Conservation (phyloP, 306 rosid species). For the Fragaria iinumae region DNA sequence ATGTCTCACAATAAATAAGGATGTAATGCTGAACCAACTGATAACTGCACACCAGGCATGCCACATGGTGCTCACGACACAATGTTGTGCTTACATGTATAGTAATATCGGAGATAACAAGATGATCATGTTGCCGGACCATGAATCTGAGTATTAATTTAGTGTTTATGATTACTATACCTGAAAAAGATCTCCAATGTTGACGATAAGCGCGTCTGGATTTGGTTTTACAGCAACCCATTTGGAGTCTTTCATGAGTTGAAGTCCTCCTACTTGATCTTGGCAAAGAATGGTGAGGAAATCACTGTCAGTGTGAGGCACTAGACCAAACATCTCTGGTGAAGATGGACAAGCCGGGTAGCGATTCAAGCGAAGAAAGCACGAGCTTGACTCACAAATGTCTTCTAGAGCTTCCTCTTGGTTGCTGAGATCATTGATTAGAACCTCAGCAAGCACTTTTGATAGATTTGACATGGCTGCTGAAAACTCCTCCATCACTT, state of each 20-base stretch:
- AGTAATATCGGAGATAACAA: constrained; percentile 2
- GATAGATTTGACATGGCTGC: constrained; percentile 70
- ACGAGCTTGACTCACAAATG: constrained; percentile 65
- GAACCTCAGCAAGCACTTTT: constrained; percentile 60
- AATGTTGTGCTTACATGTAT: neutral
- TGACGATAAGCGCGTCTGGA: constrained; percentile 76
- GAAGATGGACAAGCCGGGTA: constrained; percentile 70
- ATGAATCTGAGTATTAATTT: neutral
- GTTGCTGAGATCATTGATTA: constrained; percentile 61
- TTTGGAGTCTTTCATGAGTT: constrained; percentile 83
- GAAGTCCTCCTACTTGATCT: constrained; percentile 89
- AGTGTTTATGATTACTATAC: constrained; percentile 29
- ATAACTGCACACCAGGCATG: constrained; percentile 2
- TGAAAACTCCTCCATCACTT: constrained; percentile 69
- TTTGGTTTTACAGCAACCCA: constrained; percentile 91
- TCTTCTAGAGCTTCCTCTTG: constrained; percentile 45
- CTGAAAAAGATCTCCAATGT: constrained; percentile 95
- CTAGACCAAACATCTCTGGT: constrained; percentile 58
- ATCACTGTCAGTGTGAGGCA: constrained; percentile 94
- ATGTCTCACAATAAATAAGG: constrained; percentile 1
- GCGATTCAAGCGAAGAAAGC: constrained; percentile 82
- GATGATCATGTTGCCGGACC: constrained; percentile 9
- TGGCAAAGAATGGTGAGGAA: constrained; percentile 81
- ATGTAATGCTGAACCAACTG: constrained; percentile 1
- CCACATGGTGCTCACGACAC: constrained; percentile 2